Percentiles rank a stretch among this genome's conserved stretches.
phyloP scores from a whole-genome alignment of 2,329 filamentous ascomycete genomes.

The Neofusicoccum sp. region DNA sequence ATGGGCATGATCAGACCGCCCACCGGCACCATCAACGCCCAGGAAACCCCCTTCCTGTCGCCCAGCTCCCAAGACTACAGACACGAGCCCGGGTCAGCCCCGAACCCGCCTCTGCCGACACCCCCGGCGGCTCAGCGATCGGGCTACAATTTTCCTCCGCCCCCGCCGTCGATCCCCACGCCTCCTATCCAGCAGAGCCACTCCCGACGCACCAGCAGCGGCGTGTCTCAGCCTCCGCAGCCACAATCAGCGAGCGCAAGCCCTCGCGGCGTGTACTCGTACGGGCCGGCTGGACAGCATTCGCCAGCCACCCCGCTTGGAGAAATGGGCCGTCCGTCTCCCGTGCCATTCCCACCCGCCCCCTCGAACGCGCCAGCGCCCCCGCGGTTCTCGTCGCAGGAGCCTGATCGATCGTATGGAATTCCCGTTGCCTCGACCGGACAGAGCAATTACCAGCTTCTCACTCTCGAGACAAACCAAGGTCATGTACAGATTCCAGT shows the following conservation, averaged over 20 bases:
- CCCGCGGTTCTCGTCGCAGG: slow-evolving; percentile 7
- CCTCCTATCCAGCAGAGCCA: slow-evolving; percentile 41
- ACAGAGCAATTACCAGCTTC: slow-evolving; percentile 51
- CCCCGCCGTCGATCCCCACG: slow-evolving; percentile 32
- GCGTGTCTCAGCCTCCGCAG: slow-evolving; percentile 27
- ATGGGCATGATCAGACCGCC: slow-evolving; percentile 44
- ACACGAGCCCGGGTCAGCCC: slow-evolving; percentile 39
- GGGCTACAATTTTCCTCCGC: slow-evolving; percentile 31
- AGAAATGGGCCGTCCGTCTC: slow-evolving; percentile 23
- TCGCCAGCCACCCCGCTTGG: slow-evolving; percentile 27
- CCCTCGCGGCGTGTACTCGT: slow-evolving; percentile 49
- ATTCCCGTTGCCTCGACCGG: slow-evolving; percentile 47
- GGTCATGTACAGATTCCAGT: slow-evolving; percentile 63
- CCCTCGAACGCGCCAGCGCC: slow-evolving; percentile 7
- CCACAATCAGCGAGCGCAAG: slow-evolving; percentile 43
- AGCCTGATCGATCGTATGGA: slow-evolving; percentile 22
- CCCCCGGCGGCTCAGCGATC: slow-evolving; percentile 39
- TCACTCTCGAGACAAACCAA: slow-evolving; percentile 52
- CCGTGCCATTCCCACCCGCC: slow-evolving; percentile 22
- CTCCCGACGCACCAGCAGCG: slow-evolving; percentile 37
- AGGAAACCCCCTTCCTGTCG: slow-evolving; percentile 48
- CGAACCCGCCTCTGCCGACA: slow-evolving; percentile 48
- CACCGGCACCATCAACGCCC: slow-evolving; percentile 49
- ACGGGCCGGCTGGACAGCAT: slow-evolving; percentile 39
- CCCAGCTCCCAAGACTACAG: slow-evolving; percentile 43